Evolutionary conservation across 495 filamentous ascomycete genomes (phyloP), one percentile per base, ranked within the genome.

Genomic region (Astrothelium macrocarpum): DNA sequence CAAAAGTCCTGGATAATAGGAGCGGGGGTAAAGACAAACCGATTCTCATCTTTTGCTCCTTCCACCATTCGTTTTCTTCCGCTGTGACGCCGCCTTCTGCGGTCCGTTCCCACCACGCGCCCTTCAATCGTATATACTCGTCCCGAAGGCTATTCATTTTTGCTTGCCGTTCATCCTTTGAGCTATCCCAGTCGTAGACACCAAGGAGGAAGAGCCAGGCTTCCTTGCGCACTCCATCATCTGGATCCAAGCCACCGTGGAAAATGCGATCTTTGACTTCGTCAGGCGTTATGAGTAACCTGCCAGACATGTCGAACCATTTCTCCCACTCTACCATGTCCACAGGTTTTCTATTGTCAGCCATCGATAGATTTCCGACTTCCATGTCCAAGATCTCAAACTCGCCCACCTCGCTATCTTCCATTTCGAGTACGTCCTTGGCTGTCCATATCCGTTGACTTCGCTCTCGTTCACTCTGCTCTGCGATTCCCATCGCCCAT

Each of bases 401-500:
- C 64, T 96, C 90, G 16, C 94, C 94, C 12, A 98, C 90, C 34
- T 89, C 87, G 59, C 89, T 95, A 64, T 97, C 87, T 74, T 98
- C 94, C 74, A 95, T 86, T 71, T 94, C 92, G 64, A 97, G 80
- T 18, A 96, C 87, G 77, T 98, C 94, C 69, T 85, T 86, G 3
- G 90, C 92, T 0, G 91, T 95, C 87, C 90, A 98, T 68, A 96
- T 95, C 42, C 91, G 80, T 72, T 89, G 85, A 61, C 84, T 90
- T 34, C 85, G 74, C 60, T 98, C 94, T 45, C 84, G 79, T 72
- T 98, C 94, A 70, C 91, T 90, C 76, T 97, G 94, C 73, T 98
- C 94, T 0, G 93, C 91, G 61, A 98, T 95, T 0, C 90, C 95
- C 94, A 97, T 97, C 0, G 94, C 94, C 94, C 94, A 98, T 53